A percentile compares a stretch with the other conserved stretches of the same genome.
Conservation (phyloP, 306 rosid species). For the Adenanthera pavonina region DNA sequence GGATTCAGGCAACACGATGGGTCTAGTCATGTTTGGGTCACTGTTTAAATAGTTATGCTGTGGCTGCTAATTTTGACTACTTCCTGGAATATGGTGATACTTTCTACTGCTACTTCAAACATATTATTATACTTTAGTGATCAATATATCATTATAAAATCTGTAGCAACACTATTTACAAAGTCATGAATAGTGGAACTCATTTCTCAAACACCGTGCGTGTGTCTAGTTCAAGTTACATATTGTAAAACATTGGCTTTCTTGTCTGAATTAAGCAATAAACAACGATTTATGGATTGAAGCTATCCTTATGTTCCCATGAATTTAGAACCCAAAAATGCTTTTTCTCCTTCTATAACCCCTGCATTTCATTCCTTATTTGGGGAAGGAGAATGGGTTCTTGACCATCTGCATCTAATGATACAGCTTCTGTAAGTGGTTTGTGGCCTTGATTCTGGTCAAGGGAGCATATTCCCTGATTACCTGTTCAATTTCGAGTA, state of each 20-base stretch:
- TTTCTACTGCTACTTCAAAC: not conserved
- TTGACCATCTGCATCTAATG: not conserved
- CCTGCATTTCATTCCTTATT: not conserved
- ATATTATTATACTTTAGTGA: too few relatives aligned
- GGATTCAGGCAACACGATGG: not conserved
- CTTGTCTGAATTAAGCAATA: not conserved
- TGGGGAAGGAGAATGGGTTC: not conserved
- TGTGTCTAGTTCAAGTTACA: too few relatives aligned
- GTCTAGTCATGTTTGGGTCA: not conserved
- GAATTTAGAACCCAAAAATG: not conserved
- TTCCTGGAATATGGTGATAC: not conserved
- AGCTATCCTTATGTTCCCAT: not conserved
- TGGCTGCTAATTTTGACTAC: not conserved
- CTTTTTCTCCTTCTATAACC: not conserved
- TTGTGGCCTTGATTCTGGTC: not conserved
- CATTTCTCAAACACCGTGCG: too few relatives aligned
- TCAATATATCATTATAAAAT: too few relatives aligned
- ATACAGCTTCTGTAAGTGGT: not conserved
- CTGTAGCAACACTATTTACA: too few relatives aligned
- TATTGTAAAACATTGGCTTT: not conserved
- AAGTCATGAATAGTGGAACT: too few relatives aligned
- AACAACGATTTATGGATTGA: not conserved
- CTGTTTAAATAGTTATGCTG: not conserved
- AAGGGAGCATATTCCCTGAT: not conserved
- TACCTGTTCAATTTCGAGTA: not conserved